These are phyloP conservation scores for Neurospora crassa DNA, from an alignment of 2,329 filamentous ascomycete genomes.

Conservation along the genomic window DNA sequence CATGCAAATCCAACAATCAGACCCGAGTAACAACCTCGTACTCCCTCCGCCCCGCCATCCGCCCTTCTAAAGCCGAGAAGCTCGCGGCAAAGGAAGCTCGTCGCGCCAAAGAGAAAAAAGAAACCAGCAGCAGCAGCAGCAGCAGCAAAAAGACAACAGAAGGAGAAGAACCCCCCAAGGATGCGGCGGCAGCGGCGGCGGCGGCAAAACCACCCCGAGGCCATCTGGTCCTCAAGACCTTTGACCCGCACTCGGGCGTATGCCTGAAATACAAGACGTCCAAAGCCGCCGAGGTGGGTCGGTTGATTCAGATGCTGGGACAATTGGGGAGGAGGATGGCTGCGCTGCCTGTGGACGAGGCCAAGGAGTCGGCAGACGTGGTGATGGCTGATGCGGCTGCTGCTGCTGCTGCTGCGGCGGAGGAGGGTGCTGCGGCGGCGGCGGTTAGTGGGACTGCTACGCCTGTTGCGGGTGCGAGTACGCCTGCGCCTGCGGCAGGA, in stretches of 20 bases:
- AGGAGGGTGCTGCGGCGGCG: slow-evolving; percentile 16
- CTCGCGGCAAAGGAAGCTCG: slow-evolving; percentile 11
- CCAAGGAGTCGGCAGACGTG: slow-evolving; percentile 28
- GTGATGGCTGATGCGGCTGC: slow-evolving; percentile 29
- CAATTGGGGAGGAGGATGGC: slow-evolving; percentile 63
- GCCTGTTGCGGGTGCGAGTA: slow-evolving; percentile 19
- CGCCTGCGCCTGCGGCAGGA: slow-evolving; percentile 18
- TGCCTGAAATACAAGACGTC: slow-evolving; percentile 86
- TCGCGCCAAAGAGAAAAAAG: background rate
- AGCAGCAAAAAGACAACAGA: background rate
- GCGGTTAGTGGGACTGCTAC: slow-evolving; percentile 25
- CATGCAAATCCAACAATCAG: slow-evolving; percentile 34
- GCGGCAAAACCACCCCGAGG: slow-evolving; percentile 46
- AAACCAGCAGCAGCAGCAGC: background rate
- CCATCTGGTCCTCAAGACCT: slow-evolving; percentile 78
- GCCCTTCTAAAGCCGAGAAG: slow-evolving; percentile 20
- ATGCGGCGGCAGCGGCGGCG: slow-evolving; percentile 17
- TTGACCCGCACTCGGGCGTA: slow-evolving; percentile 70
- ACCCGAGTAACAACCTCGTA: slow-evolving; percentile 91
- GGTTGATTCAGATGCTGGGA: slow-evolving; percentile 69
- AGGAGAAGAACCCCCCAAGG: background rate
- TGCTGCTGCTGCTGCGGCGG: slow-evolving; percentile 8
- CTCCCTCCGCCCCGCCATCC: slow-evolving; percentile 48
- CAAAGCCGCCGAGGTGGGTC: slow-evolving; percentile 81
- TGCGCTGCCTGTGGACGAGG: slow-evolving; percentile 34